Evolutionary conservation across 2,329 filamentous ascomycete species (phyloP).

Genomic region (Parastagonospora avenae): DNA sequence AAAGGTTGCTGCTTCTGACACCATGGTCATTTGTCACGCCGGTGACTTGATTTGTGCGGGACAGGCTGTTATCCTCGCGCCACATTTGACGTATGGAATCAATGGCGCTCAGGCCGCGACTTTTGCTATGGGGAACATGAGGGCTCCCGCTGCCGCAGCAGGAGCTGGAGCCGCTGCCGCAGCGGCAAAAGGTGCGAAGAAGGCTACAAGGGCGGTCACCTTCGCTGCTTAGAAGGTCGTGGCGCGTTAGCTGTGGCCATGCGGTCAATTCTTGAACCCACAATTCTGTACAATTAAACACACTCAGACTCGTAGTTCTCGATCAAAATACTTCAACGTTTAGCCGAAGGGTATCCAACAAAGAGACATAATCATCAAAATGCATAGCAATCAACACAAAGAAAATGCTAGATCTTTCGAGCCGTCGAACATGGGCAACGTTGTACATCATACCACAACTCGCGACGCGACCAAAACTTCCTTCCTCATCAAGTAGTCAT

Average conservation of each 20-base stretch:
- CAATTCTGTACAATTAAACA: no score
- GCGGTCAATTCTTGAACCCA: no score
- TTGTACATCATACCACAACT: no score
- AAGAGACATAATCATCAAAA: no score
- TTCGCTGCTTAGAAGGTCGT: background rate
- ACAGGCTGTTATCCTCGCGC: conserved; percentile 32
- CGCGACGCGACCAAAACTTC: no score
- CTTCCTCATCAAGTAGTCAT: no score
- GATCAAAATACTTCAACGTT: no score
- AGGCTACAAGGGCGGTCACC: background rate
- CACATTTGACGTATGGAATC: conserved; percentile 42
- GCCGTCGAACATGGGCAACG: no score
- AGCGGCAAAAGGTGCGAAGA: conserved; percentile 4
- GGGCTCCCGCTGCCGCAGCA: conserved; percentile 5
- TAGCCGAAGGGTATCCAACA: no score
- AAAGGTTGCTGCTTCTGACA: conserved; percentile 36
- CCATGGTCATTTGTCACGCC: conserved; percentile 41
- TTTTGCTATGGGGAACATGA: conserved; percentile 34
- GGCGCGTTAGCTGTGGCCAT: background rate
- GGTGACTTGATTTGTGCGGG: conserved; percentile 44
- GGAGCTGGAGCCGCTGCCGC: conserved; percentile 4
- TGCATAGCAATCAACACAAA: no score
- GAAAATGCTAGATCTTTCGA: no score
- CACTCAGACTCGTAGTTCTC: no score
- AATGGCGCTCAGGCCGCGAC: conserved; percentile 39